Evolutionary conservation across 192 early-diverging fungal species (phyloP), one percentile per base, ranked within the genome.

Genomic region (Coemansia guatemalensis): DNA sequence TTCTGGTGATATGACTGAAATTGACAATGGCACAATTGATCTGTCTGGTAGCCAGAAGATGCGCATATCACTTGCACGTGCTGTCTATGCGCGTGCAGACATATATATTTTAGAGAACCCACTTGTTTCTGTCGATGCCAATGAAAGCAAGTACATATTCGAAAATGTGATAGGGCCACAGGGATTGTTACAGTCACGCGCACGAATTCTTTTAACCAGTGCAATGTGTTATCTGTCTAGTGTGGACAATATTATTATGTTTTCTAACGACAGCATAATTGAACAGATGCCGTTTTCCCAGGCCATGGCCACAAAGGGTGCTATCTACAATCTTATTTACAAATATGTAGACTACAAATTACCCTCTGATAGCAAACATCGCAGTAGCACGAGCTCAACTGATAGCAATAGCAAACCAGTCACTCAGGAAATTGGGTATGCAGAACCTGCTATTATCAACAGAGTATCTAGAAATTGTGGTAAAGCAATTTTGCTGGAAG

Each of bases 41-140:
- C 82, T 98, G 12, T 92, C 90, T 27, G 94, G n/a, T n/a, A n/a
- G n/a, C n/a, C n/a, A n/a, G n/a, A n/a, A n/a, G n/a, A n/a, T n/a
- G n/a, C n/a, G n/a, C n/a, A n/a, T n/a, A n/a, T n/a, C n/a, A n/a
- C n/a, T n/a, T n/a, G n/a, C n/a, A n/a, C n/a, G n/a, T n/a, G n/a
- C 96, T 1, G 93, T 96, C 25, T 98, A 98, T 66, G 83, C 92
- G 22, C 83, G 89, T 20, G 90, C 93, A 8, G 94, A 95, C 71
- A 84, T 95, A 20, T 93, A 94, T 53, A 73, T 96, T 22, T 75
- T 93, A 44, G 89, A 85, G 74, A 77, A 86, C 62, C 71, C 75
- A 21, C 64, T 84, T 21, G 74, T 71, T 39, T 75, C 80, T 3
- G 88, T 91, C 26, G 90, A 91, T 68, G 88, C 88, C 7, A 88